These are phyloP conservation scores for Striga hermonthica DNA, from an alignment of 305 asterid species.

Conservation along the genomic window DNA sequence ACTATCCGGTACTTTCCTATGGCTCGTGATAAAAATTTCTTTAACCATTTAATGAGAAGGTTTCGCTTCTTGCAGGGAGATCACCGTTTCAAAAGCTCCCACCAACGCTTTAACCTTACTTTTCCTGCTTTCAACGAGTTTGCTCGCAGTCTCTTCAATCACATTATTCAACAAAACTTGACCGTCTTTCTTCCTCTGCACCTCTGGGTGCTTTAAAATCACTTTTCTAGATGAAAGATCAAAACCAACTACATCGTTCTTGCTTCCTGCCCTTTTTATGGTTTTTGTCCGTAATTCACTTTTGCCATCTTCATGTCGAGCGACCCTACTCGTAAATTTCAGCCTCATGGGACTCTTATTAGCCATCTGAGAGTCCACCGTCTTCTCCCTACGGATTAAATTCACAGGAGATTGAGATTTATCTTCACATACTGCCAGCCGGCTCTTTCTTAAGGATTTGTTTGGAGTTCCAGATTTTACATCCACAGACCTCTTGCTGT, in stretches of 20 bases:
- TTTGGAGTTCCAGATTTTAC: slow-evolving; percentile 29
- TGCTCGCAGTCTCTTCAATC: slow-evolving; percentile 82
- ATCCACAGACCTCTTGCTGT: slow-evolving; percentile 19
- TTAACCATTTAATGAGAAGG: slow-evolving; percentile 29
- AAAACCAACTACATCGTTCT: slow-evolving; percentile 27
- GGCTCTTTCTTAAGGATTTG: slow-evolving; percentile 36
- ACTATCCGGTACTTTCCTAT: too few relatives aligned
- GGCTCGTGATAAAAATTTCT: too few relatives aligned
- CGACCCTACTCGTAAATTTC: slow-evolving; percentile 33
- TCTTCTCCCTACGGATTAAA: slow-evolving; percentile 36
- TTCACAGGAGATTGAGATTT: slow-evolving; percentile 34
- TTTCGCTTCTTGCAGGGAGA: slow-evolving; percentile 66
- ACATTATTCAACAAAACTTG: slow-evolving; percentile 64
- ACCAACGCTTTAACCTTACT: slow-evolving; percentile 90
- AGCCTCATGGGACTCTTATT: slow-evolving; percentile 36
- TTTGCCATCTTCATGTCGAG: slow-evolving; percentile 30
- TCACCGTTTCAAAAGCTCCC: slow-evolving; percentile 84
- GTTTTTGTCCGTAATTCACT: slow-evolving; percentile 28
- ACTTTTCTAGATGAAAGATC: slow-evolving; percentile 34
- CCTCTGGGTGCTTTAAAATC: slow-evolving; percentile 51
- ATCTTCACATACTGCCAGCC: slow-evolving; percentile 28
- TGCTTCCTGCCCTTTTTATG: slow-evolving; percentile 32
- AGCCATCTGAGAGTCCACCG: slow-evolving; percentile 32
- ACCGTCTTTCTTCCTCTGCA: slow-evolving; percentile 58
- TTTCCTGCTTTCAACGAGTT: slow-evolving; percentile 78